Evolutionary conservation across 2,329 filamentous ascomycete species (phyloP).

Genomic region (Epichloe hybrida): DNA sequence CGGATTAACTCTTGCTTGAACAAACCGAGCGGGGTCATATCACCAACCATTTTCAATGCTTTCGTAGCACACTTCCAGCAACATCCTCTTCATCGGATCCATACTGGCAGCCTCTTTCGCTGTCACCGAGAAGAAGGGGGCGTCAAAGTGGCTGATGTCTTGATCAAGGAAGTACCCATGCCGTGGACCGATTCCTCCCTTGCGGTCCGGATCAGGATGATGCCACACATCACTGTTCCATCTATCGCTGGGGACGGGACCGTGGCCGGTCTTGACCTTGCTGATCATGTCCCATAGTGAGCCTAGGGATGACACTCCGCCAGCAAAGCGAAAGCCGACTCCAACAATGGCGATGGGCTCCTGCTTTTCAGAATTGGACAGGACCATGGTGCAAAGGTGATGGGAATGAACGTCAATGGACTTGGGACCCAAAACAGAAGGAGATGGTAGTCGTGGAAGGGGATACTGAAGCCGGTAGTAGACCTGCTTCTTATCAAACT

Average conservation of each 20-base stretch:
- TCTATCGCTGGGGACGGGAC: constrained; percentile 11
- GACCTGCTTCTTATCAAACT: too few relatives aligned
- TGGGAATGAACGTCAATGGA: too few relatives aligned
- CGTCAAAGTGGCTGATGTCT: constrained; percentile 32
- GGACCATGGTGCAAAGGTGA: too few relatives aligned
- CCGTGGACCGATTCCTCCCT: not conserved
- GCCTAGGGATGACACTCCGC: constrained; percentile 18
- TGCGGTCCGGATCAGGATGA: constrained; percentile 19
- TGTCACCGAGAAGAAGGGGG: constrained; percentile 20
- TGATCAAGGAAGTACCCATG: constrained; percentile 18
- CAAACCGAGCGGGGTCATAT: too few relatives aligned
- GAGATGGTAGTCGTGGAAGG: too few relatives aligned
- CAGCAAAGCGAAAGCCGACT: constrained; percentile 24
- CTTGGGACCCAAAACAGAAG: too few relatives aligned
- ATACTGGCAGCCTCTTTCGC: constrained; percentile 12
- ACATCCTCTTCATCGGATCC: constrained; percentile 17
- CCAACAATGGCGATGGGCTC: constrained; percentile 27
- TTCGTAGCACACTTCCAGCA: constrained; percentile 15
- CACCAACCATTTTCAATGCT: constrained; percentile 6
- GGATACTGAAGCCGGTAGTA: too few relatives aligned
- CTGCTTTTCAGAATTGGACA: too few relatives aligned
- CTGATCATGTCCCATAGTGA: constrained; percentile 22
- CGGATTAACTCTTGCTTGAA: too few relatives aligned
- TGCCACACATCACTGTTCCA: constrained; percentile 14
- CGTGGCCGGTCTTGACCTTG: constrained; percentile 20